Base-by-base conservation (phyloP, 1,284 basidiomycete species). In the Ganoderma leucocontextum region DNA sequence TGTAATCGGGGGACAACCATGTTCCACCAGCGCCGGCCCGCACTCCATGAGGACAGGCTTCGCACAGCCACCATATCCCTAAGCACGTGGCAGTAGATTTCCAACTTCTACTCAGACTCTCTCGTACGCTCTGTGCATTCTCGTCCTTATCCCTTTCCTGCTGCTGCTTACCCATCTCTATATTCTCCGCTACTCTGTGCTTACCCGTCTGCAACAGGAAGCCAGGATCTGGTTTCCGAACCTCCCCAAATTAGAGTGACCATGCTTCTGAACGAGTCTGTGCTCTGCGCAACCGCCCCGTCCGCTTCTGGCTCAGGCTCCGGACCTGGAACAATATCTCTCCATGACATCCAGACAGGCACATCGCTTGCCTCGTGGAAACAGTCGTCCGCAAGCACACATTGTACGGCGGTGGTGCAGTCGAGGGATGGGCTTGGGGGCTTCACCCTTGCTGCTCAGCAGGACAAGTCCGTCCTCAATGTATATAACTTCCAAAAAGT, bases 401-500 rank as follows among this genome's bases (percentile, higher is more conserved):
- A 90, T 64, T 91, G 87, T 74, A 89, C 86, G 12, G 84, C 87
- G 25, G 80, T 89, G 19, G 82, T 91, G n/a, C 86, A 89, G 62
- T 89, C 92, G 0, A 83, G 81, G 68, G 84, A 88, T 76, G 87
- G 87, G 1, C 87, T 89, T 71, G 94, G 94, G 55, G 94, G 94
- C 1, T 84, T 94, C 70, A 86, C 95, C 70, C 83, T 95, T 25
- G 87, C 91, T 63, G 87, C 90, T 19, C 94, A 95, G 76, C 84
- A 87, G 57, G 93, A 95, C 76, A 96, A 95, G 78, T 88, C 92
- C 0, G 86, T 95, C 59, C 75, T 96, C 73, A 91, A 94, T 73
- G 88, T 94, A 39, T 95, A 94, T 74, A 89, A 87, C 73, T 96
- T 93, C 77, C 95, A 96, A 85, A 95, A 93, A 81, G 93, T 90